Conservation (phyloP, 2,329 filamentous ascomycete species). For the Fusarium multiceps region DNA sequence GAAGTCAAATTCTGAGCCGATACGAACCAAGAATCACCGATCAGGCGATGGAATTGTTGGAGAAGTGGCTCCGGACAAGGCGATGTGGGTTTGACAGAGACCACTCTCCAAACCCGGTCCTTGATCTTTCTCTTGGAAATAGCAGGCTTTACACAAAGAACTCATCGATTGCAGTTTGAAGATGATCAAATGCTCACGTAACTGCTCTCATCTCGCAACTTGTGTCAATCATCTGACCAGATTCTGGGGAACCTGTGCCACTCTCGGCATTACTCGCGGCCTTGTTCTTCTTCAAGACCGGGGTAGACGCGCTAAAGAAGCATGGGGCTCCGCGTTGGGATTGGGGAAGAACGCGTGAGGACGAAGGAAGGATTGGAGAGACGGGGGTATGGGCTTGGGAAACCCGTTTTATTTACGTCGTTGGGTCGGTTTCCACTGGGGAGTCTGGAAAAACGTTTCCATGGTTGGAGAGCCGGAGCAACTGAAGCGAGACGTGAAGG, state of each 20-base stretch:
- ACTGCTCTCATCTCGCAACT: neutral
- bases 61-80: neutral
- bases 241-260: neutral
- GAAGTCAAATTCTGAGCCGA: too few species aligned
- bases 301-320: neutral
- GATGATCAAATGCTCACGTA: constrained; percentile 1
- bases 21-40: neutral
- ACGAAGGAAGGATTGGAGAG: neutral
- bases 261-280: constrained; percentile 2
- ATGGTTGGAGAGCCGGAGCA: neutral
- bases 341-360: neutral
- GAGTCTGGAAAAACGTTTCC: neutral
- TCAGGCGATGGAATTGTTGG: neutral
- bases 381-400: neutral
- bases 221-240: neutral
- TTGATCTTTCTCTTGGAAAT: neutral
- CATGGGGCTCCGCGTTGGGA: neutral
- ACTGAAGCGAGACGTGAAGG: neutral
- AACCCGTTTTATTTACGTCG: neutral
- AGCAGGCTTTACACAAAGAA: neutral
- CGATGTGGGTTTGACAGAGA: neutral
- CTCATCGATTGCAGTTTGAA: neutral
- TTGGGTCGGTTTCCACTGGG: neutral
- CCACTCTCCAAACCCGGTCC: neutral
- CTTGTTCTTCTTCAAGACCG: neutral